Percentiles rank a stretch among this genome's conserved stretches.
Conservation (phyloP, 345 rosid genomes). For the Salix caprea region DNA sequence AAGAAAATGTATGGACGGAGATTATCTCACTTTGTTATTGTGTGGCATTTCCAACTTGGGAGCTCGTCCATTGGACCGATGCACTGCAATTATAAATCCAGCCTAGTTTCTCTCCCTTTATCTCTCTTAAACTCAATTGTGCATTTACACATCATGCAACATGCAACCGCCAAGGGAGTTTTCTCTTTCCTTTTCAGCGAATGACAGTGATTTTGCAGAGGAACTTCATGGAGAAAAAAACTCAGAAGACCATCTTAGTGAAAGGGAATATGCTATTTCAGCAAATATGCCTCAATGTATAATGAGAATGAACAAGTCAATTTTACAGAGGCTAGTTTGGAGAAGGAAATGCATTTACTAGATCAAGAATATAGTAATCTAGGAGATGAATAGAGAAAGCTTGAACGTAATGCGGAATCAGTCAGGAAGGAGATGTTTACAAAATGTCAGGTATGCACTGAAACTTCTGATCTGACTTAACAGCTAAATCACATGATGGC, state of each 20-base stretch:
- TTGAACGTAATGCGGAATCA: slow-evolving; percentile 90
- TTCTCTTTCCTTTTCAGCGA: no score
- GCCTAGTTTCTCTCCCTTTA: no score
- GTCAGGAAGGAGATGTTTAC: slow-evolving; percentile 92
- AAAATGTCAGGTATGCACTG: slow-evolving; percentile 71
- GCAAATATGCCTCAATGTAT: slow-evolving; percentile 22
- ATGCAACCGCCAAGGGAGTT: no score
- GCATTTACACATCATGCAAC: no score
- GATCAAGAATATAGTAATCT: slow-evolving; percentile 54
- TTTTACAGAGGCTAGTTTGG: slow-evolving; percentile 49
- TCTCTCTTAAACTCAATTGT: no score
- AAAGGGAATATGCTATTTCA: slow-evolving; percentile 11
- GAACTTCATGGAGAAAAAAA: background rate
- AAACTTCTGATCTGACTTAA: background rate
- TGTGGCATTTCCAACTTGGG: no score
- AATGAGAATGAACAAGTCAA: slow-evolving; percentile 28
- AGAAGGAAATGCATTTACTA: slow-evolving; percentile 63
- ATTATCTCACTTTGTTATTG: no score
- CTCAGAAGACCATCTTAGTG: slow-evolving; percentile 10
- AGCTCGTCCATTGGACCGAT: no score
- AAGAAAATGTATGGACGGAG: no score
- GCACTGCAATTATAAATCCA: no score
- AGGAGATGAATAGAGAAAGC: slow-evolving; percentile 80
- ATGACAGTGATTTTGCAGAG: no score
- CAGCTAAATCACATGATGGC: background rate